Evolutionary conservation across 345 rosid species (phyloP).

Genomic region (Eutrema yunnanense): DNA sequence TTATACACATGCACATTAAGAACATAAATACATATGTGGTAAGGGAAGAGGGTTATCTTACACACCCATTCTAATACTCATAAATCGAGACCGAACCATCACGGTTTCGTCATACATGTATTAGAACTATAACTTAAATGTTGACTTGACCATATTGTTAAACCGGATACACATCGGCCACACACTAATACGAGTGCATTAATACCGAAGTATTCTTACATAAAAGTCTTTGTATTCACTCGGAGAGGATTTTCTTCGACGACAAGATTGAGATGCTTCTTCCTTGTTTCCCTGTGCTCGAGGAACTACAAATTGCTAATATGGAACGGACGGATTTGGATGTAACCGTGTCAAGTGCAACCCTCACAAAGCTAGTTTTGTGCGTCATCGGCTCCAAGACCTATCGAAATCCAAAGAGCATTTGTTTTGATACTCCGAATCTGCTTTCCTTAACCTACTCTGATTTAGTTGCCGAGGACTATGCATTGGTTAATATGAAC

Average conservation of each 20-base stretch:
- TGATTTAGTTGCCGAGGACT: conserved; percentile 13
- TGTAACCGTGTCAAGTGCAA: neutral
- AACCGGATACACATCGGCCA: too few relatives aligned
- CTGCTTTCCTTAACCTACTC: neutral
- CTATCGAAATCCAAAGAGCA: neutral
- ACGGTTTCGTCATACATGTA: too few relatives aligned
- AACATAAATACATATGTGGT: too few relatives aligned
- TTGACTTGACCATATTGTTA: too few relatives aligned
- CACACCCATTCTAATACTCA: too few relatives aligned
- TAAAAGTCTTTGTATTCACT: neutral
- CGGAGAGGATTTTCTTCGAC: neutral
- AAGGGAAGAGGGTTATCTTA: too few relatives aligned
- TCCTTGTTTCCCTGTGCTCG: conserved; percentile 8
- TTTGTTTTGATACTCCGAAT: conserved; percentile 10
- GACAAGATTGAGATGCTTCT: neutral
- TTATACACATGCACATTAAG: too few relatives aligned
- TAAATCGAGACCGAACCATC: too few relatives aligned
- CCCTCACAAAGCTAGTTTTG: neutral
- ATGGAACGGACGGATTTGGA: neutral
- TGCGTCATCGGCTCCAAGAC: too few relatives aligned
- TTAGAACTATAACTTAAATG: too few relatives aligned
- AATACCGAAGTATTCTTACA: too few relatives aligned
- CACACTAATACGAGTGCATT: too few relatives aligned
- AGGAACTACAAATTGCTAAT: neutral
- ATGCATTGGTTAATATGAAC: conserved; percentile 6